A percentile compares a stretch with the other conserved stretches of the same genome.
Evolutionary conservation across 148 eudicot species (phyloP).

Genomic region (Camellia lanceoleosa): DNA sequence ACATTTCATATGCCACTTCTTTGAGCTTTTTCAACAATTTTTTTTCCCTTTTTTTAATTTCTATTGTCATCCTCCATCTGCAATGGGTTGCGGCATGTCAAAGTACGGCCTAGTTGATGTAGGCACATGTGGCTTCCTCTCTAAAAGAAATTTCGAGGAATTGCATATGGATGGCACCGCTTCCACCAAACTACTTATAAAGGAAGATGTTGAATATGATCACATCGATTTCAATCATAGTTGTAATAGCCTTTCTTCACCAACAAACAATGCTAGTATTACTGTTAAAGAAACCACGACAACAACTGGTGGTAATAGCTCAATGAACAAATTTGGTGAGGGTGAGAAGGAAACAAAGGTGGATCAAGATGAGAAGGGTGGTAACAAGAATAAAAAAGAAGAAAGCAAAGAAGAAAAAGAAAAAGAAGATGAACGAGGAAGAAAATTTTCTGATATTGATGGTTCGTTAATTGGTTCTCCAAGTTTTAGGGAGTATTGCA

Average conservation of each 20-base stretch:
- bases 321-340: not conserved
- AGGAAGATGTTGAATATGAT: not conserved
- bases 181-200: not conserved
- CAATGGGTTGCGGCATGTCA: conserved; percentile 19
- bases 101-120: not conserved
- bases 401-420: not conserved
- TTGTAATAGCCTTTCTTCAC: not conserved
- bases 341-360: too few species aligned
- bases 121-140: too few species aligned
- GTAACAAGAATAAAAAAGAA: not conserved
- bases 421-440: not conserved
- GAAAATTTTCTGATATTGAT: conserved; percentile 3
- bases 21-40: not conserved
- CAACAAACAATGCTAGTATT: too few species aligned
- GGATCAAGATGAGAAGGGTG: not conserved
- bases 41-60: not conserved
- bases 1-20: not conserved
- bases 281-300: too few species aligned
- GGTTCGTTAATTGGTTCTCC: conserved; percentile 16
- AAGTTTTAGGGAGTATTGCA: conserved; percentile 25
- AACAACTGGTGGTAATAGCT: too few species aligned
- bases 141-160: too few species aligned
- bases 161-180: not conserved
- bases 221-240: not conserved
- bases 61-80: not conserved